phyloP scores from a whole-genome alignment of 2,329 filamentous ascomycete genomes.

The Pyrenophora teres region DNA sequence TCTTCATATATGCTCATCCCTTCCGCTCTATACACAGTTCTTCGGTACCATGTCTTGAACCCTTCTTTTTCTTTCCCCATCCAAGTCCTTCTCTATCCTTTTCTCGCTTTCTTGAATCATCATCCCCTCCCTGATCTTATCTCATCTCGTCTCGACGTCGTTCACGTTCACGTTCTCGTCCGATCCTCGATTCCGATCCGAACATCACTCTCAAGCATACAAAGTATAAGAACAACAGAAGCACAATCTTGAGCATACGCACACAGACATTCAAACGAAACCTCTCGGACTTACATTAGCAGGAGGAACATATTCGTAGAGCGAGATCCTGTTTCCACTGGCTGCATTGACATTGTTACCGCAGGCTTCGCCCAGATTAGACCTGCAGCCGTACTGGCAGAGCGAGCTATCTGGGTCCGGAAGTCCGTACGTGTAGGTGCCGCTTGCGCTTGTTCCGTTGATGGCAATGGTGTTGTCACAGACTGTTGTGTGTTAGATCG shows the following conservation, averaged over 20 bases:
- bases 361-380: not conserved
- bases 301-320: not conserved
- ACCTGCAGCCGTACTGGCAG: not conserved
- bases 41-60: too few species aligned
- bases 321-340: not conserved
- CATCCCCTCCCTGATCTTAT: too few species aligned
- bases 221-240: too few species aligned
- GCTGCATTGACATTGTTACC: not conserved
- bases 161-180: too few species aligned
- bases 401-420: not conserved
- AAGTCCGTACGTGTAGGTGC: not conserved
- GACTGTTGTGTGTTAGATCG: not conserved
- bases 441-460: not conserved
- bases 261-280: not conserved
- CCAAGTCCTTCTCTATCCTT: too few species aligned
- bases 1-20: too few species aligned
- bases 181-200: too few species aligned
- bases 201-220: too few species aligned
- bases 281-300: not conserved
- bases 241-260: not conserved
- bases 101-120: too few species aligned
- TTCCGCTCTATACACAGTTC: too few species aligned
- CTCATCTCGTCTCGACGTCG: too few species aligned
- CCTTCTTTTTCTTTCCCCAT: too few species aligned
- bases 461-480: constrained; percentile 1